phyloP scores from a whole-genome alignment of 179 eudicot genomes.

The Dionaea muscipula region DNA sequence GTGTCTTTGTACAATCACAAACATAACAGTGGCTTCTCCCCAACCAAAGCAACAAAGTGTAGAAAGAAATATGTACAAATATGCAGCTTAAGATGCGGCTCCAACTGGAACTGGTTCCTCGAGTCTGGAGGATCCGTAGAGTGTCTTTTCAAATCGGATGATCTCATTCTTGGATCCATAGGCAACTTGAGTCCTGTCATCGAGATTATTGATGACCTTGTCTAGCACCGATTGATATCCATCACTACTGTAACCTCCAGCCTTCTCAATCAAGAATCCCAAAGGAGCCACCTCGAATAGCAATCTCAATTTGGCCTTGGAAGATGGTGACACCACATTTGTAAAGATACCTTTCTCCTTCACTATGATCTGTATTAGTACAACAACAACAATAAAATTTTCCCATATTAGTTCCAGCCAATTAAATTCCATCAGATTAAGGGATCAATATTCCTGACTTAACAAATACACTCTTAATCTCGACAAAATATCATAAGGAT shows the following conservation, averaged over 20 bases:
- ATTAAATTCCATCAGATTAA: too few relatives aligned
- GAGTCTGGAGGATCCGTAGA: constrained; percentile 86
- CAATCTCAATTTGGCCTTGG: constrained; percentile 85
- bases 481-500: too few relatives aligned
- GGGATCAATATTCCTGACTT: too few relatives aligned
- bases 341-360: constrained; percentile 97
- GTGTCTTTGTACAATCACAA: too few relatives aligned
- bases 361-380: constrained; percentile 61
- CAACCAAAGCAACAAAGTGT: too few relatives aligned
- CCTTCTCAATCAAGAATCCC: constrained; percentile 84
- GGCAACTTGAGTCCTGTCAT: constrained; percentile 96
- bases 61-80: not conserved
- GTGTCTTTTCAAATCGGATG: constrained; percentile 76
- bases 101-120: constrained; percentile 78
- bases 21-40: too few relatives aligned
- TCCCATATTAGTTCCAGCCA: too few relatives aligned
- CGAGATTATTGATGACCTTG: constrained; percentile 52
- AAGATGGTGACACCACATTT: constrained; percentile 77
- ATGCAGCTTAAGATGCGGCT: constrained; percentile 46
- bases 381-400: too few relatives aligned
- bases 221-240: constrained; percentile 80
- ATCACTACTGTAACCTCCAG: constrained; percentile 91
- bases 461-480: too few relatives aligned
- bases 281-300: constrained; percentile 93
- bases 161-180: constrained; percentile 94